Evolutionary conservation across 345 rosid genomes (phyloP).

Genomic region (Syzygium jambos): DNA sequence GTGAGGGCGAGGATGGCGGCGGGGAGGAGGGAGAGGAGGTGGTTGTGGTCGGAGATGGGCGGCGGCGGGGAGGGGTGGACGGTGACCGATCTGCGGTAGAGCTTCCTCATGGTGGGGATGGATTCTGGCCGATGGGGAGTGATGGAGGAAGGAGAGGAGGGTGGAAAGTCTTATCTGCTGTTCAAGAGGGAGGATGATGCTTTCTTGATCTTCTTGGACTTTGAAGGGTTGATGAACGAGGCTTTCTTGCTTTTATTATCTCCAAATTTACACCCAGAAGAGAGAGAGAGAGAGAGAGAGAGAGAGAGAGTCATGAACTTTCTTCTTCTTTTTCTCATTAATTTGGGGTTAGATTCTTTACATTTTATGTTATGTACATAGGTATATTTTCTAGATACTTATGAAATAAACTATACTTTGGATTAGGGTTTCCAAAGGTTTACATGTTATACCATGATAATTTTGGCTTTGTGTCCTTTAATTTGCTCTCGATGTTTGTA

Average conservation of each 20-base stretch:
- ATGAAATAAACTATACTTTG: not conserved
- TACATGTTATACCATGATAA: not conserved
- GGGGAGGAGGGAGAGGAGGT: slow-evolving; percentile 50
- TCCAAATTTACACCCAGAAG: not conserved
- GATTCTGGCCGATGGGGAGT: not conserved
- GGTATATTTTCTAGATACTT: not conserved
- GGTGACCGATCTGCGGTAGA: slow-evolving; percentile 46
- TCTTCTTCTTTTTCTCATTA: not conserved
- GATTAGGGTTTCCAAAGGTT: not conserved
- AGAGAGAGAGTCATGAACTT: not conserved
- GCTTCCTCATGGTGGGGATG: slow-evolving; percentile 53
- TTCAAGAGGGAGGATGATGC: not conserved
- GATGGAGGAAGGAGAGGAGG: not conserved
- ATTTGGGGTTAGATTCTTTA: not conserved
- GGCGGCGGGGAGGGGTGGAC: slow-evolving; percentile 45
- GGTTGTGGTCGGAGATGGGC: slow-evolving; percentile 18
- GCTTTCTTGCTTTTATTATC: not conserved
- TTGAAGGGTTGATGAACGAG: not conserved
- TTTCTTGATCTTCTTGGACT: not conserved
- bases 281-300: not conserved
- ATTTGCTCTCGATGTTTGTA: not conserved
- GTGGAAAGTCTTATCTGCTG: not conserved
- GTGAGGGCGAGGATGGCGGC: slow-evolving; percentile 60
- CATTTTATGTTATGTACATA: not conserved
- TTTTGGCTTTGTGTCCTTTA: not conserved